phyloP scores from a whole-genome alignment of 768 basidiomycete genomes.

The Mycena alexandri region DNA sequence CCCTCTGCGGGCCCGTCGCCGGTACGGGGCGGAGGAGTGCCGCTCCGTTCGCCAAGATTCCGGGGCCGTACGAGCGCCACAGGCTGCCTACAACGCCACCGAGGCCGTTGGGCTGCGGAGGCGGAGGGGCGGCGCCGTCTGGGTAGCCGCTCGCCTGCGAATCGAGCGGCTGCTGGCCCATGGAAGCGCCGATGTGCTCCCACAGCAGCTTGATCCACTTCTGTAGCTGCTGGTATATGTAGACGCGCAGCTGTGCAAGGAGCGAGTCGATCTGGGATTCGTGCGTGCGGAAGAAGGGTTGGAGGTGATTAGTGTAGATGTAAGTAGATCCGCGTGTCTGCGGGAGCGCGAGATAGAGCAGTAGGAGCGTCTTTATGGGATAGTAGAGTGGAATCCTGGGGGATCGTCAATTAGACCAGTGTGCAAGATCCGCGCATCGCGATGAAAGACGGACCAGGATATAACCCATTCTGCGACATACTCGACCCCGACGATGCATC shows the following conservation, averaged over 20 bases:
- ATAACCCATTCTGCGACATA: slow-evolving; percentile 89
- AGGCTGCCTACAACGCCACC: slow-evolving; percentile 61
- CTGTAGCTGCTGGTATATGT: slow-evolving; percentile 74
- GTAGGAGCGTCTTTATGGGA: slow-evolving; percentile 82
- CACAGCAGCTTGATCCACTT: slow-evolving; percentile 72
- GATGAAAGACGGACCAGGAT: slow-evolving; percentile 73
- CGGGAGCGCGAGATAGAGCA: slow-evolving; percentile 91
- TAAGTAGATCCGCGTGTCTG: slow-evolving; percentile 91
- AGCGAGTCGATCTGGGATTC: slow-evolving; percentile 88
- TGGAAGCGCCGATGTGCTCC: slow-evolving; percentile 68
- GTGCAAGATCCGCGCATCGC: not conserved
- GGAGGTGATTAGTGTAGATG: slow-evolving; percentile 83
- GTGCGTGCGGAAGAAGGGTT: slow-evolving; percentile 86
- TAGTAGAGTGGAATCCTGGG: slow-evolving; percentile 92
- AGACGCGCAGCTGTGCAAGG: slow-evolving; percentile 73
- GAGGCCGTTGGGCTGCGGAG: slow-evolving; percentile 18
- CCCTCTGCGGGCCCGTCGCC: slow-evolving; percentile 48
- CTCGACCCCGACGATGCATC: slow-evolving; percentile 85
- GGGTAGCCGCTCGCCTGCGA: slow-evolving; percentile 33
- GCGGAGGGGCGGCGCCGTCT: slow-evolving; percentile 34
- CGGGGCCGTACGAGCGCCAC: slow-evolving; percentile 86
- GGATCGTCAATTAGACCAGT: not conserved
- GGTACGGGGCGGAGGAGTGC: slow-evolving; percentile 68
- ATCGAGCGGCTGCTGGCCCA: slow-evolving; percentile 54
- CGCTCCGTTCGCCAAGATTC: slow-evolving; percentile 75